Conservation (phyloP, 1,284 basidiomycete species). For the Amylostereum areolatum region DNA sequence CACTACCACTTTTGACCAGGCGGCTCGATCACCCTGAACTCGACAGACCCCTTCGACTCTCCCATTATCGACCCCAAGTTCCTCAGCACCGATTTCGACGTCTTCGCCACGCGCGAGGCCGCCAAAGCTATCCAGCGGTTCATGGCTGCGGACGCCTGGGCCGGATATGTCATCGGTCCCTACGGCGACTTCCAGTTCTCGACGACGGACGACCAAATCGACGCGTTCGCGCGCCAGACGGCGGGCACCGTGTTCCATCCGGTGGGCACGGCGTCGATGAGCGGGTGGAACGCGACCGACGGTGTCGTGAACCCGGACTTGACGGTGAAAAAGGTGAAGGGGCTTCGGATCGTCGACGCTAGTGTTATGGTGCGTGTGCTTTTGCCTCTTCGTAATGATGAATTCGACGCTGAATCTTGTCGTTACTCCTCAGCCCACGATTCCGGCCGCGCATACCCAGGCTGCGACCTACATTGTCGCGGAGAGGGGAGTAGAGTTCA, state of each 20-base stretch:
- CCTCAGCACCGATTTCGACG: slow-evolving; percentile 12
- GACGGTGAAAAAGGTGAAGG: slow-evolving; percentile 17
- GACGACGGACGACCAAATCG: slow-evolving; percentile 12
- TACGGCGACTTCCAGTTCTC: slow-evolving; percentile 5
- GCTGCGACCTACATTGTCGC: slow-evolving; percentile 13
- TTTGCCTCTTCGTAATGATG: too few relatives aligned
- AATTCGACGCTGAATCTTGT: too few relatives aligned
- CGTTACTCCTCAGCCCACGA: slow-evolving; percentile 8
- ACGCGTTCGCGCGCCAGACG: slow-evolving; percentile 4
- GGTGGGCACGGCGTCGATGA: slow-evolving; percentile 20
- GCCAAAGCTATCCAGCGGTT: slow-evolving; percentile 8
- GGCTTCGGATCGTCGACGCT: slow-evolving; percentile 23
- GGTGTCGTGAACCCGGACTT: slow-evolving; percentile 22
- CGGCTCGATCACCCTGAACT: slow-evolving; percentile 15
- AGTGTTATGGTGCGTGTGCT: slow-evolving; percentile 18
- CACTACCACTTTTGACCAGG: slow-evolving; percentile 2
- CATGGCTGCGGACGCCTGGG: slow-evolving; percentile 7
- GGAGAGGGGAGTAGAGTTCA: slow-evolving; percentile 15
- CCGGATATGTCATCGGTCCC: slow-evolving; percentile 6
- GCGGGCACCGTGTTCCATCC: slow-evolving; percentile 17
- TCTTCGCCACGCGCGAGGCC: slow-evolving; percentile 7
- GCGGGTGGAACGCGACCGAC: slow-evolving; percentile 4
- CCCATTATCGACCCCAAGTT: slow-evolving; percentile 23
- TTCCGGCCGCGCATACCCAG: slow-evolving; percentile 15
- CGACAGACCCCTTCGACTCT: slow-evolving; percentile 17